Conservation (phyloP, 352 stramenopile genomes). For the Pythium aphanidermatum region DNA sequence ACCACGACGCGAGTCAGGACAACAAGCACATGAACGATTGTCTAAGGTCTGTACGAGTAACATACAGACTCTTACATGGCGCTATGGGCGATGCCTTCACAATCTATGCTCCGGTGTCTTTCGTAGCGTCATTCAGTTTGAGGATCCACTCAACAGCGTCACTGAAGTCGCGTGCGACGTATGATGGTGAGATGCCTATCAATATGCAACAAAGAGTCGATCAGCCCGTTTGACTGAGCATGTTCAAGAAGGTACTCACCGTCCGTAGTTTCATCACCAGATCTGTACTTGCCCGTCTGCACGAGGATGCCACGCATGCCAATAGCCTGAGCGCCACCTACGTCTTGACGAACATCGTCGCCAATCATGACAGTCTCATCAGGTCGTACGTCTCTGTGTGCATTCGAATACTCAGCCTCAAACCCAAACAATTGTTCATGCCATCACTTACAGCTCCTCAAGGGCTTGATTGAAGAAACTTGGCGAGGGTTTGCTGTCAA, state of each 20-base stretch:
- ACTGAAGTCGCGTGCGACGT: constrained; percentile 11
- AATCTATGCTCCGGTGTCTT: too few species aligned
- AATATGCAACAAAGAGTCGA: neutral
- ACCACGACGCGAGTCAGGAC: too few species aligned
- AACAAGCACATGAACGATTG: too few species aligned
- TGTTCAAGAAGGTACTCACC: constrained; percentile 6
- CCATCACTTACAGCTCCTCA: constrained; percentile 27
- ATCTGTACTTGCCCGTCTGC: constrained; percentile 45
- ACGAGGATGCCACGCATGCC: constrained; percentile 42
- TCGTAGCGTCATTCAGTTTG: constrained; percentile 7
- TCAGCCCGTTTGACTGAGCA: neutral
- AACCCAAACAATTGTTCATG: neutral
- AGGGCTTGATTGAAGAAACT: constrained; percentile 45
- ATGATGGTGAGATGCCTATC: constrained; percentile 11
- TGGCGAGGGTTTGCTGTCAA: constrained; percentile 35
- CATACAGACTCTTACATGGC: too few species aligned
- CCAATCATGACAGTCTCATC: constrained; percentile 48
- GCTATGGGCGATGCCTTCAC: too few species aligned
- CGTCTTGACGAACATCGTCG: constrained; percentile 48
- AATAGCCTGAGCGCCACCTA: constrained; percentile 32
- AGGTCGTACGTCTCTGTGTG: constrained; percentile 20
- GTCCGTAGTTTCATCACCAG: constrained; percentile 22
- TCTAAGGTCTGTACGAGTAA: too few species aligned
- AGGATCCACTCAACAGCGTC: constrained; percentile 18
- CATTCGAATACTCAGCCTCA: neutral